phyloP scores from a whole-genome alignment of 1,139 yeast species.

The Blastobotrys capitulatus region DNA sequence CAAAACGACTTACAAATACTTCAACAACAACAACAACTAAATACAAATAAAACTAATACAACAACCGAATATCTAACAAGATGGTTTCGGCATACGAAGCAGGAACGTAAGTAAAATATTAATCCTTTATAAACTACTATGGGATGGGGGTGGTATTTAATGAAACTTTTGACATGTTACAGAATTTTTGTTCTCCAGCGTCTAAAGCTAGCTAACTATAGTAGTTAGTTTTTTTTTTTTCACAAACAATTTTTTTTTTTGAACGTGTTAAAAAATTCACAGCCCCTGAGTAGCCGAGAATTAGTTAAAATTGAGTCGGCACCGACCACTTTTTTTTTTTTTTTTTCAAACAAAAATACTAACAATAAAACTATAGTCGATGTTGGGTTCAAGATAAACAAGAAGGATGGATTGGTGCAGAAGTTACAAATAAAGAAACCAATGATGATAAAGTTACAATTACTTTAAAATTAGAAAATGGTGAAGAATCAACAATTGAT shows the following conservation, averaged over 20 bases:
- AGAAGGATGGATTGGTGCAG: conserved; percentile 90
- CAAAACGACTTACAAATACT: too few relatives aligned
- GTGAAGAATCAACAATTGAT: conserved; percentile 29
- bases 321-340: neutral
- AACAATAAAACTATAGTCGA: conserved; percentile 44
- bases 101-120: conserved; percentile 27
- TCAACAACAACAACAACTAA: neutral
- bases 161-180: neutral
- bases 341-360: neutral
- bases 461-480: conserved; percentile 58
- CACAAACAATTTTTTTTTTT: neutral
- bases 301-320: neutral
- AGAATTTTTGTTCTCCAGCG: neutral
- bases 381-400: conserved; percentile 93
- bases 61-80: neutral
- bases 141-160: neutral
- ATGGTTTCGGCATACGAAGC: conserved; percentile 30
- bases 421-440: conserved; percentile 51
- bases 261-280: neutral
- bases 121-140: neutral
- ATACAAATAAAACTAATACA: neutral
- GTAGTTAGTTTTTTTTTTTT: neutral
- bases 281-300: conserved; percentile 3
- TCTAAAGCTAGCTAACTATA: too few relatives aligned
- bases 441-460: conserved; percentile 52